phyloP scores from a whole-genome alignment of 192 early-diverging fungal genomes.

The Linnemannia exigua region DNA sequence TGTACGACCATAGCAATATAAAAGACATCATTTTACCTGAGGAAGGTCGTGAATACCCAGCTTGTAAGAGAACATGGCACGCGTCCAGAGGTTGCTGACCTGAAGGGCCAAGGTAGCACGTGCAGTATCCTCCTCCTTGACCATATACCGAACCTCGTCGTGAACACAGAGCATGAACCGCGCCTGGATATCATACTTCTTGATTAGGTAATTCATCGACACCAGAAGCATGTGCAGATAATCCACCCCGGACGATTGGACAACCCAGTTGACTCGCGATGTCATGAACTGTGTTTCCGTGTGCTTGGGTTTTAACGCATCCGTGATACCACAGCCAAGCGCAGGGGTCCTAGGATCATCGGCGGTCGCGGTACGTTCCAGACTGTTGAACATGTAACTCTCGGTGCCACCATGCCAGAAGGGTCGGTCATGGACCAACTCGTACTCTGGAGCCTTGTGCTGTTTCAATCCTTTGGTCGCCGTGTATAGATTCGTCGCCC shows the following conservation, averaged over 20 bases:
- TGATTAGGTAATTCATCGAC: slow-evolving; percentile 86
- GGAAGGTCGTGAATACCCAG: slow-evolving; percentile 92
- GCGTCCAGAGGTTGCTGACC: slow-evolving; percentile 93
- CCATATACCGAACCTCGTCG: slow-evolving; percentile 94
- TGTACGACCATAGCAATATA: no score
- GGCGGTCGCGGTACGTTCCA: slow-evolving; percentile 85
- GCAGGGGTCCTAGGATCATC: slow-evolving; percentile 88
- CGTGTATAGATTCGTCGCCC: slow-evolving; percentile 79
- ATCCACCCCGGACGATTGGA: slow-evolving; percentile 98
- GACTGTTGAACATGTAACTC: slow-evolving; percentile 94
- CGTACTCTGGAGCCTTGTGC: slow-evolving; percentile 27
- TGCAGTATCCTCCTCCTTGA: slow-evolving; percentile 79
- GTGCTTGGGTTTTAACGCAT: slow-evolving; percentile 77
- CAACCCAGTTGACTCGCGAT: slow-evolving; percentile 96
- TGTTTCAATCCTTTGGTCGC: slow-evolving; percentile 87
- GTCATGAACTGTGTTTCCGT: slow-evolving; percentile 80
- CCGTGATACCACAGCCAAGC: slow-evolving; percentile 89
- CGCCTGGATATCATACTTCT: slow-evolving; percentile 81
- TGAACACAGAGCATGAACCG: slow-evolving; percentile 94
- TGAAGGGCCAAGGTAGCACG: slow-evolving; percentile 89
- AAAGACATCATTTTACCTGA: slow-evolving; percentile 64
- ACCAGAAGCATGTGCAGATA: slow-evolving; percentile 95
- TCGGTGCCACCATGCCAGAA: slow-evolving; percentile 95
- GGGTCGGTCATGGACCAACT: slow-evolving; percentile 39
- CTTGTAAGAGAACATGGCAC: slow-evolving; percentile 87